Conservation (phyloP, 2,329 filamentous ascomycete species). For the Huntiella omanensis region DNA sequence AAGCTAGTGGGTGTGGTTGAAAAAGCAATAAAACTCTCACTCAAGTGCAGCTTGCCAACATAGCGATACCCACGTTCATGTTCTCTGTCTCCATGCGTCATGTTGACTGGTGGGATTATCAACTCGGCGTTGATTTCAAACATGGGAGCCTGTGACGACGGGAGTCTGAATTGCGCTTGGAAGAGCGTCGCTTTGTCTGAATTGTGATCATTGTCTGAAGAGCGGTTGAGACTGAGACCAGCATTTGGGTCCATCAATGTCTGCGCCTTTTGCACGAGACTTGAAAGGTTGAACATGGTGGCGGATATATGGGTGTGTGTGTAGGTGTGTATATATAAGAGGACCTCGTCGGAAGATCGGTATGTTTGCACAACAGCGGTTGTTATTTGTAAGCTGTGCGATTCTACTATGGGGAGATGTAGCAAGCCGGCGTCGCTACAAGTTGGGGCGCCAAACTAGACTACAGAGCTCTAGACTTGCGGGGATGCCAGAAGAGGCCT, state of each 20-base stretch:
- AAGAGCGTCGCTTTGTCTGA: slow-evolving; percentile 87
- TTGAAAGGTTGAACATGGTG: slow-evolving; percentile 46
- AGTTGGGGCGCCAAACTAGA: no score
- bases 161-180: slow-evolving; percentile 89
- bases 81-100: slow-evolving; percentile 46
- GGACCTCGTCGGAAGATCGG: no score
- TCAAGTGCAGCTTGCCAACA: slow-evolving; percentile 79
- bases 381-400: no score
- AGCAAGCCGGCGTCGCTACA: no score
- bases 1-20: slow-evolving; percentile 87
- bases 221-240: slow-evolving; percentile 27
- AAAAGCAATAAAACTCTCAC: slow-evolving; percentile 90
- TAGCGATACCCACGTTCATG: slow-evolving; percentile 69
- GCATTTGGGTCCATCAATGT: slow-evolving; percentile 83
- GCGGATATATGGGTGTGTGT: slow-evolving; percentile 5
- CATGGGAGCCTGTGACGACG: slow-evolving; percentile 75
- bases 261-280: slow-evolving; percentile 87
- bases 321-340: neutral
- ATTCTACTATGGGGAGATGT: no score
- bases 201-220: slow-evolving; percentile 56
- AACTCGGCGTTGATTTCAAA: slow-evolving; percentile 95
- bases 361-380: no score
- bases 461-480: no score
- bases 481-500: no score
- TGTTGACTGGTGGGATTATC: slow-evolving; percentile 59